Evolutionary conservation across 192 early-diverging fungal genomes (phyloP).

Genomic region (Spizellomyces sp.): DNA sequence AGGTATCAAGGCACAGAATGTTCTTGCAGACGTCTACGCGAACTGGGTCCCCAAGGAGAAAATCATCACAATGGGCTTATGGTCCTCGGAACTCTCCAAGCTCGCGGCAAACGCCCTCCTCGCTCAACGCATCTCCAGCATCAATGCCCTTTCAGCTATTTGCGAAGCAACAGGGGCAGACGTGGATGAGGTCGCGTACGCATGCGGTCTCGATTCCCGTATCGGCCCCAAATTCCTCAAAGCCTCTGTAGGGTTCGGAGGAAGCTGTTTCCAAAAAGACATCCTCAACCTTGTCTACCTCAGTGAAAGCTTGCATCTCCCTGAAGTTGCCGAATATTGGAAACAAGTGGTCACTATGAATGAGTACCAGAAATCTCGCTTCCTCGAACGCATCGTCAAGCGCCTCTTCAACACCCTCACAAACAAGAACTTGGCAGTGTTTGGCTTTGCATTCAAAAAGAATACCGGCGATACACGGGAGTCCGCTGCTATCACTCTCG

Average conservation of each 20-base stretch:
- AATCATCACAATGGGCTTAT: slow-evolving; percentile 88
- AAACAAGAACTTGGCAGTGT: slow-evolving; percentile 75
- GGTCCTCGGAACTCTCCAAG: slow-evolving; percentile 96
- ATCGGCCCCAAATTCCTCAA: slow-evolving; percentile 90
- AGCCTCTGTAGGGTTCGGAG: slow-evolving; percentile 92
- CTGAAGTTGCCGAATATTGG: slow-evolving; percentile 94
- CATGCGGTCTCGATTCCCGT: slow-evolving; percentile 81
- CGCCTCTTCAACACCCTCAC: slow-evolving; percentile 78
- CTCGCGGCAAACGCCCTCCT: slow-evolving; percentile 91
- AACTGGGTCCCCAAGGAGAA: slow-evolving; percentile 83
- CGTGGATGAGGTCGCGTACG: slow-evolving; percentile 88
- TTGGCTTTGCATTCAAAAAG: slow-evolving; percentile 95
- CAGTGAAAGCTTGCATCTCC: slow-evolving; percentile 76
- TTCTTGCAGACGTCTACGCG: slow-evolving; percentile 76
- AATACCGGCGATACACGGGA: slow-evolving; percentile 93
- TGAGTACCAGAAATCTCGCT: slow-evolving; percentile 88
- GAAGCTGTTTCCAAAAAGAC: slow-evolving; percentile 95
- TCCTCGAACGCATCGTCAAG: slow-evolving; percentile 71
- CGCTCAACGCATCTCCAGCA: slow-evolving; percentile 90
- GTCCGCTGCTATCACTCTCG: slow-evolving; percentile 85
- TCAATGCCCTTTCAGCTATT: slow-evolving; percentile 87
- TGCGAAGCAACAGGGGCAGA: slow-evolving; percentile 92
- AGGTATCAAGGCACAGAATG: slow-evolving; percentile 74
- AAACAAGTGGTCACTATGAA: slow-evolving; percentile 86
- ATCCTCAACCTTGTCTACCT: slow-evolving; percentile 90